These are phyloP conservation scores for Myxozyma neglecta DNA, from an alignment of 805 yeast genomes.

Conservation along the genomic window DNA sequence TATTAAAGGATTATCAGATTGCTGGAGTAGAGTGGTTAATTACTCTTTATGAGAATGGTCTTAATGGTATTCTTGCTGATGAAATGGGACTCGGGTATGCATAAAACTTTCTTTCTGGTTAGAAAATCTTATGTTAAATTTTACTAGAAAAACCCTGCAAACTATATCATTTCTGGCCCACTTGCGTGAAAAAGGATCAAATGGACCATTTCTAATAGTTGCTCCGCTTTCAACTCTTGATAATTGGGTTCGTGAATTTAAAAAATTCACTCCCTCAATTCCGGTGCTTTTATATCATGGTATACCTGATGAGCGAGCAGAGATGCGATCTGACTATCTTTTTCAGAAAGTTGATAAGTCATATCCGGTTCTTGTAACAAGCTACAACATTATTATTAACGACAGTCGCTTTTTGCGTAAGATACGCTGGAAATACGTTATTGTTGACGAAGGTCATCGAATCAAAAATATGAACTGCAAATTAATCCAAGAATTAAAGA, in stretches of 20 bases:
- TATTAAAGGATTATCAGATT: slow-evolving; percentile 77
- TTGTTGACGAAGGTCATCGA: slow-evolving; percentile 96
- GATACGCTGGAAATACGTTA: slow-evolving; percentile 73
- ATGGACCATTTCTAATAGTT: slow-evolving; percentile 75
- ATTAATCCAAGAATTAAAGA: slow-evolving; percentile 63
- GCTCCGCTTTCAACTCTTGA: slow-evolving; percentile 83
- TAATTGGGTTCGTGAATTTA: slow-evolving; percentile 79
- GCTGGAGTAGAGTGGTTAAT: slow-evolving; percentile 91
- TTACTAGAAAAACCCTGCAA: slow-evolving; percentile 67
- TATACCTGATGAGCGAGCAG: slow-evolving; percentile 54
- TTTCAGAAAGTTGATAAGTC: slow-evolving; percentile 33
- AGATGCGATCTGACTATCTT: slow-evolving; percentile 41
- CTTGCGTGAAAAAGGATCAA: slow-evolving; percentile 71
- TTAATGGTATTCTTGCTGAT: slow-evolving; percentile 93
- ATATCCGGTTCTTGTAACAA: slow-evolving; percentile 65
- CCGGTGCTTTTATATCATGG: slow-evolving; percentile 68
- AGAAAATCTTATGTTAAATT: background rate
- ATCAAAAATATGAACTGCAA: slow-evolving; percentile 80
- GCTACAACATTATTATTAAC: slow-evolving; percentile 72
- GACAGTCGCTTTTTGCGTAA: slow-evolving; percentile 60
- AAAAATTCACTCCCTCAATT: slow-evolving; percentile 68
- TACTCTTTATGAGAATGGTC: slow-evolving; percentile 86
- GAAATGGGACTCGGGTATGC: slow-evolving; percentile 88
- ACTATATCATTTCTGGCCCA: slow-evolving; percentile 77
- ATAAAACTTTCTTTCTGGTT: background rate